These are phyloP conservation scores for Mangifera indica DNA, from an alignment of 345 rosid genomes.

Conservation along the genomic window DNA sequence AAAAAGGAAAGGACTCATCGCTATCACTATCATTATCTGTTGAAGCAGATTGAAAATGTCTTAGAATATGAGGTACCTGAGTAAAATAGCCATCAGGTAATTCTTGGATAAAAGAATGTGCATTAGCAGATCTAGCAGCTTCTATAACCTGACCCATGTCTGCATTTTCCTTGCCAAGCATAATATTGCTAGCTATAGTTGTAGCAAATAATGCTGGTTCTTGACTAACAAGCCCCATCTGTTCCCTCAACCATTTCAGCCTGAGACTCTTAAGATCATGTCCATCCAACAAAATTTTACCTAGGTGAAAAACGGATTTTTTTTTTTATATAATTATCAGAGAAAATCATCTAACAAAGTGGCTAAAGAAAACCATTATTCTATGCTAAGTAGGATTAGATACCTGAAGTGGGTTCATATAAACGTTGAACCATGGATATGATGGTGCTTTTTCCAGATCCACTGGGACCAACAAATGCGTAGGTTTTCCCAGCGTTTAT, in stretches of 20 bases:
- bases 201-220: slow-evolving; percentile 86
- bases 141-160: slow-evolving; percentile 42
- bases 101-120: slow-evolving; percentile 62
- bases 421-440: slow-evolving; percentile 83
- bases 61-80: slow-evolving; percentile 46
- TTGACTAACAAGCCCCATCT: slow-evolving; percentile 88
- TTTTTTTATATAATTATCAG: not conserved
- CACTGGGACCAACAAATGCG: slow-evolving; percentile 87
- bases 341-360: not conserved
- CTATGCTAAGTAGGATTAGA: not conserved
- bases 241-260: slow-evolving; percentile 77
- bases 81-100: slow-evolving; percentile 69
- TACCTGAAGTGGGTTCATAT: slow-evolving; percentile 81
- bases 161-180: slow-evolving; percentile 66
- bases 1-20: slow-evolving; percentile 1
- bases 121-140: slow-evolving; percentile 83
- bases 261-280: slow-evolving; percentile 52
- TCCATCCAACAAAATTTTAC: slow-evolving; percentile 66
- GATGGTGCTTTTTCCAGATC: slow-evolving; percentile 88
- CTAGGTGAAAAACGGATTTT: slow-evolving; percentile 30
- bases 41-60: too few species aligned
- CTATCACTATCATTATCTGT: too few species aligned
- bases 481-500: slow-evolving; percentile 58
- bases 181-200: slow-evolving; percentile 63
- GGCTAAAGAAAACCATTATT: not conserved